Evolutionary conservation across 371 early-diverging fungal species (phyloP).

Genomic region (Choanephora cucurbitarum): DNA sequence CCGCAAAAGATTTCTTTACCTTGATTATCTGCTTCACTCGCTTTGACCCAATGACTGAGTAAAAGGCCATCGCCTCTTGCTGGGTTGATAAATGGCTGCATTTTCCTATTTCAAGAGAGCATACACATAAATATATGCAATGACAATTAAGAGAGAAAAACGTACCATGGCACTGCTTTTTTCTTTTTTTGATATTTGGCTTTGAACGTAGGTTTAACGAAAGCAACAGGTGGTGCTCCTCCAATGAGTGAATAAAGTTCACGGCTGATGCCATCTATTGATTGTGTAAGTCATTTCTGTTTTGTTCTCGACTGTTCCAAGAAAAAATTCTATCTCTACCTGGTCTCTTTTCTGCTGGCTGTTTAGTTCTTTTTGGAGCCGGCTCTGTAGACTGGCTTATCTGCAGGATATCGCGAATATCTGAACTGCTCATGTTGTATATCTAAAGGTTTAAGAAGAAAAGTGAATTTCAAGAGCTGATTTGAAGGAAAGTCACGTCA

Average conservation of each 20-base stretch:
- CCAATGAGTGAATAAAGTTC: slow-evolving; percentile 73
- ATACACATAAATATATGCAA: background rate
- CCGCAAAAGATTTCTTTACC: too few relatives aligned
- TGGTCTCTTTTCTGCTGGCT: slow-evolving; percentile 54
- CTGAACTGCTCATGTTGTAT: slow-evolving; percentile 63
- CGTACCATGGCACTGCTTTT: slow-evolving; percentile 66
- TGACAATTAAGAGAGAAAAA: background rate
- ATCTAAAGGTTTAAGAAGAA: too few relatives aligned
- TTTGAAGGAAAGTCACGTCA: too few relatives aligned
- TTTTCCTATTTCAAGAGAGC: slow-evolving; percentile 71
- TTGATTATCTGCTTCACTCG: slow-evolving; percentile 29
- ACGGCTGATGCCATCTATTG: slow-evolving; percentile 63
- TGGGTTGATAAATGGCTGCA: slow-evolving; percentile 75
- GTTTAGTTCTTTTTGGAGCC: slow-evolving; percentile 28
- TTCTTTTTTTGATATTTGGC: slow-evolving; percentile 70
- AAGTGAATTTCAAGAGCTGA: too few relatives aligned
- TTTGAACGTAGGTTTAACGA: slow-evolving; percentile 67
- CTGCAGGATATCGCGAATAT: slow-evolving; percentile 70
- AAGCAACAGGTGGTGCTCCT: slow-evolving; percentile 66
- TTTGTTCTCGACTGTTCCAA: too few relatives aligned
- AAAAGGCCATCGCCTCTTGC: slow-evolving; percentile 74
- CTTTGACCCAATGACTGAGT: slow-evolving; percentile 80
- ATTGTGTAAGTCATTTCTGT: background rate
- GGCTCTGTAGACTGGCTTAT: slow-evolving; percentile 49
- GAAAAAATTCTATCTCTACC: too few relatives aligned